Evolutionary conservation across 1,139 yeast genomes (phyloP).

Genomic region (Candida gigantensis): DNA sequence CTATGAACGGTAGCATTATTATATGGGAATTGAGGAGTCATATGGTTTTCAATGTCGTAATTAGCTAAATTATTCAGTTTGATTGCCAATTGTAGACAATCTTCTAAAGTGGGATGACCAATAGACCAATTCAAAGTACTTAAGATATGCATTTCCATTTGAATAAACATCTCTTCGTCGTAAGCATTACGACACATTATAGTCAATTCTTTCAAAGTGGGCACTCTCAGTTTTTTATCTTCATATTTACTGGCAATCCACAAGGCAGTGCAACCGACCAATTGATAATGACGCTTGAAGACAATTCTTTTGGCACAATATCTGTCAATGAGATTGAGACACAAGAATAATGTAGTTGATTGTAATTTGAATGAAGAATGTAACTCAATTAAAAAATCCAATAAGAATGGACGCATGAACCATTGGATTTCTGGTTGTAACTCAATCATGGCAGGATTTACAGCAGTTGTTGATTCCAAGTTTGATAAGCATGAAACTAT

Average conservation of each 20-base stretch:
- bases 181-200: slow-evolving; percentile 83
- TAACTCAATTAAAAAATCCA: slow-evolving; percentile 81
- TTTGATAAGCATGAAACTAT: slow-evolving; percentile 30
- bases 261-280: slow-evolving; percentile 88
- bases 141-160: slow-evolving; percentile 91
- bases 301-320: slow-evolving; percentile 90
- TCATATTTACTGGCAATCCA: slow-evolving; percentile 96
- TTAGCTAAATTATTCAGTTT: slow-evolving; percentile 24
- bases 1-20: too few species aligned
- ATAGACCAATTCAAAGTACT: slow-evolving; percentile 83
- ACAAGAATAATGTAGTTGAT: slow-evolving; percentile 76
- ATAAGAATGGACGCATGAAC: slow-evolving; percentile 87
- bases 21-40: too few species aligned
- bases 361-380: slow-evolving; percentile 76
- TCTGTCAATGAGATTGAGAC: slow-evolving; percentile 82
- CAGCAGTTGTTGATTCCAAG: slow-evolving; percentile 29
- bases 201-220: slow-evolving; percentile 75
- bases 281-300: slow-evolving; percentile 87
- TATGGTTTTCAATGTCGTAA: too few species aligned
- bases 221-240: slow-evolving; percentile 82
- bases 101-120: slow-evolving; percentile 63
- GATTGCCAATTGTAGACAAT: slow-evolving; percentile 58
- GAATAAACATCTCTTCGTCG: slow-evolving; percentile 86
- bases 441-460: slow-evolving; percentile 74
- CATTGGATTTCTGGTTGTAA: slow-evolving; percentile 90